phyloP scores from a whole-genome alignment of 345 rosid species.

The Eucalyptus caleyi region DNA sequence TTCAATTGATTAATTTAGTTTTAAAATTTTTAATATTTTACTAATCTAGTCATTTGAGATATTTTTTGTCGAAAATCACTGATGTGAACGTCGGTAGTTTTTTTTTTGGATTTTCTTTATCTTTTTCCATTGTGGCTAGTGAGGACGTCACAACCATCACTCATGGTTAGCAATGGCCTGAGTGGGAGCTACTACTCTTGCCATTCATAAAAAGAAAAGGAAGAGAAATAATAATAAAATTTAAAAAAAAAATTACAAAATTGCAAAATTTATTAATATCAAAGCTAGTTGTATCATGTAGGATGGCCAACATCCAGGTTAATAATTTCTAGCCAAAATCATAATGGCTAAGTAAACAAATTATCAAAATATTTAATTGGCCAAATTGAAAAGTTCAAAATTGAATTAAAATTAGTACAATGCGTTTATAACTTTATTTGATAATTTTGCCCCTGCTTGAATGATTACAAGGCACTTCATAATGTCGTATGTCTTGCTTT shows the following conservation, averaged over 20 bases:
- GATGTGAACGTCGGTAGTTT: no score
- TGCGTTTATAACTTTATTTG: accelerated
- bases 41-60: accelerated
- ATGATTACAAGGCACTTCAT: not conserved
- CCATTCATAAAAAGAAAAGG: not conserved
- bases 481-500: not conserved
- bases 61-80: accelerated
- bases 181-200: accelerated
- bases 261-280: accelerated
- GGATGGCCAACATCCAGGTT: accelerated
- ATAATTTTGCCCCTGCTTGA: no score
- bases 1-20: no score
- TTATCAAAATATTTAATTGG: no score
- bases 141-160: not conserved
- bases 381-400: accelerated
- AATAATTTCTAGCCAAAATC: not conserved
- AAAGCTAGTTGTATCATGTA: accelerated
- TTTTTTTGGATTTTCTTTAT: no score
- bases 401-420: accelerated
- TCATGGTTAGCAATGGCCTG: accelerated
- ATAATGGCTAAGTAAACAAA: no score
- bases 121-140: not conserved
- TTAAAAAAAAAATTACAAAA: accelerated
- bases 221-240: no score
- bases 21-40: no score